Evolutionary conservation across 2,329 filamentous ascomycete species (phyloP).

Genomic region (Diplodia corticola): DNA sequence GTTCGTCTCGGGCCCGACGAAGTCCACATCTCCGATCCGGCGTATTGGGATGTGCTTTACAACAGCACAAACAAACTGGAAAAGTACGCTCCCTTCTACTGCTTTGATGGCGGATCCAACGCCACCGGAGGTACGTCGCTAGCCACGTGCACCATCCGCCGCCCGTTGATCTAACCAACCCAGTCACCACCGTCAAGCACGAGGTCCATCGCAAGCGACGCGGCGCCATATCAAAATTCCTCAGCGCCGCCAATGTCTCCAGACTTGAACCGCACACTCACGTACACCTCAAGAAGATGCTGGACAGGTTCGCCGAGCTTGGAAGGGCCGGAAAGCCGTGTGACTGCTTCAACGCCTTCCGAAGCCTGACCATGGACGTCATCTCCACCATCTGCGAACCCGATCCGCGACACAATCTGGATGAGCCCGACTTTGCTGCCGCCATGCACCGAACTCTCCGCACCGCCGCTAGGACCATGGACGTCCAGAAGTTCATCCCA

Average conservation of each 20-base stretch:
- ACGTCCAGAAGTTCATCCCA: slow-evolving; percentile 24
- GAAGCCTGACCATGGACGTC: slow-evolving; percentile 27
- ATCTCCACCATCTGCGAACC: slow-evolving; percentile 26
- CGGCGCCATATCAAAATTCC: slow-evolving; percentile 22
- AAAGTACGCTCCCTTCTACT: slow-evolving; percentile 22
- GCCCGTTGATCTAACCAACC: not conserved
- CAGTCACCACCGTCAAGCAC: slow-evolving; percentile 5
- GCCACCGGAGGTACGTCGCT: not conserved
- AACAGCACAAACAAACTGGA: not conserved
- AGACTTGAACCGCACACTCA: slow-evolving; percentile 19
- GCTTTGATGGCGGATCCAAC: not conserved
- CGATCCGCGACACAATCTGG: slow-evolving; percentile 22
- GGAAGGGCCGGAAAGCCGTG: slow-evolving; percentile 13
- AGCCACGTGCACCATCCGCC: too few species aligned
- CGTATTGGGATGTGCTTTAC: slow-evolving; percentile 29
- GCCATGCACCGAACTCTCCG: slow-evolving; percentile 22
- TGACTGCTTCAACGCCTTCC: slow-evolving; percentile 25
- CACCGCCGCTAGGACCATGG: slow-evolving; percentile 17
- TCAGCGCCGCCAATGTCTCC: slow-evolving; percentile 22
- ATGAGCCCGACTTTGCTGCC: slow-evolving; percentile 24
- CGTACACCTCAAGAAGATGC: slow-evolving; percentile 20
- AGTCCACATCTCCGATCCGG: slow-evolving; percentile 31
- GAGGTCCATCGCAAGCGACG: slow-evolving; percentile 29
- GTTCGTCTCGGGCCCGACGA: slow-evolving; percentile 37
- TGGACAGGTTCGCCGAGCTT: slow-evolving; percentile 22